Conservation (phyloP, 2,329 filamentous ascomycete species). For the Colletotrichum aenigma region DNA sequence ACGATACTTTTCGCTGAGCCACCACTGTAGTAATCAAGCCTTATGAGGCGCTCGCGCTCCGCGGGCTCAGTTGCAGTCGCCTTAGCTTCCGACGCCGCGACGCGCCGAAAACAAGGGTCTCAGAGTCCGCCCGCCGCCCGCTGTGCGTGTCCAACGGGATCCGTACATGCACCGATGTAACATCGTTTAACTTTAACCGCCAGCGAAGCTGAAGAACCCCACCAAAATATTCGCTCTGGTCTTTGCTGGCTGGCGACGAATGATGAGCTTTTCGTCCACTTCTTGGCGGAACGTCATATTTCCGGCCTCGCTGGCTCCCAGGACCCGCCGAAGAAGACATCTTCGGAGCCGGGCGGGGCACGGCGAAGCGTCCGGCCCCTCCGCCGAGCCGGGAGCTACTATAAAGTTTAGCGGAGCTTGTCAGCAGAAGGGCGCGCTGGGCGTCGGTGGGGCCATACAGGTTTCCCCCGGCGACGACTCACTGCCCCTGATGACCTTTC, state of each 20-base stretch:
- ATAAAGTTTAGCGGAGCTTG: neutral
- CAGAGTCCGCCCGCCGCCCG: neutral
- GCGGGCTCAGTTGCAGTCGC: neutral
- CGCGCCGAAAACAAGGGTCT: neutral
- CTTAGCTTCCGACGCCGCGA: neutral
- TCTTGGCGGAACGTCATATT: neutral
- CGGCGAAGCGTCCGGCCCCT: neutral
- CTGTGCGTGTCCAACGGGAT: neutral
- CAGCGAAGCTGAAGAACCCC: neutral
- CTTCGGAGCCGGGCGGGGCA: neutral
- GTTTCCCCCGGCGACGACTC: neutral
- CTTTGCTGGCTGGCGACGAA: neutral
- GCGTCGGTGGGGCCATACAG: neutral
- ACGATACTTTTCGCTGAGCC: neutral
- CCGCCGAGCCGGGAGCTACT: constrained; percentile 2
- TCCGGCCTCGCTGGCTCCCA: neutral
- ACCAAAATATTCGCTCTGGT: neutral
- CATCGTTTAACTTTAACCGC: neutral
- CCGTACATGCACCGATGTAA: neutral
- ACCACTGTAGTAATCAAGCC: neutral
- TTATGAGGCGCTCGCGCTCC: neutral
- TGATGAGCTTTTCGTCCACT: neutral
- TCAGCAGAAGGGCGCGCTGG: constrained; percentile 1
- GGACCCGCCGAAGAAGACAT: neutral
- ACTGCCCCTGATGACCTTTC: neutral